Percentiles rank a stretch among this genome's conserved stretches.
phyloP scores from a whole-genome alignment of 2,329 filamentous ascomycete genomes.

The Calonectria crousiana region DNA sequence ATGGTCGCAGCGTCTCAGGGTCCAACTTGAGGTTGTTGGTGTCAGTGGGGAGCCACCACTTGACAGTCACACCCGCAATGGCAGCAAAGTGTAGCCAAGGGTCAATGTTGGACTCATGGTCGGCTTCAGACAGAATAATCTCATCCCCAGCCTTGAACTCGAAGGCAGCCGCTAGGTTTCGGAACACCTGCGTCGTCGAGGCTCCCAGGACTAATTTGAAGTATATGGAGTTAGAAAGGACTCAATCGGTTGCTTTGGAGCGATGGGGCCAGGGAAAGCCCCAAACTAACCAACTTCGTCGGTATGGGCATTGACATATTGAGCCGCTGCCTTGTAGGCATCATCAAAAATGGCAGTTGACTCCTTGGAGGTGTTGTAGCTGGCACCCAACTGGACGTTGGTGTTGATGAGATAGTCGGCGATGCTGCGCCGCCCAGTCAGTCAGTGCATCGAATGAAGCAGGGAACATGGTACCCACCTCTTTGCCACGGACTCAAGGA shows the following conservation, averaged over 20 bases:
- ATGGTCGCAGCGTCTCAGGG: background rate
- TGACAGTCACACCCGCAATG: constrained; percentile 70
- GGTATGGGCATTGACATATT: constrained; percentile 75
- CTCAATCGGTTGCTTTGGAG: background rate
- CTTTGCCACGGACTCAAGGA: constrained; percentile 67
- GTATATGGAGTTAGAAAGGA: constrained; percentile 9
- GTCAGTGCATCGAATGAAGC: constrained; percentile 11
- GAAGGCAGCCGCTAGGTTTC: constrained; percentile 73
- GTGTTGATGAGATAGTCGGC: constrained; percentile 73
- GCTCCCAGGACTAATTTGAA: constrained; percentile 64
- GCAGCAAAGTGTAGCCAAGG: constrained; percentile 78
- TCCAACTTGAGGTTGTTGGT: constrained; percentile 3
- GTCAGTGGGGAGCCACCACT: constrained; percentile 71
- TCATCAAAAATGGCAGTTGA: constrained; percentile 71
- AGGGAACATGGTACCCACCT: background rate
- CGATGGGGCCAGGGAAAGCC: background rate
- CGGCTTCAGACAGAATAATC: constrained; percentile 77
- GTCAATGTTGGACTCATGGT: constrained; percentile 83
- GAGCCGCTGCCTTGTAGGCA: constrained; percentile 74
- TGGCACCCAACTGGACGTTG: constrained; percentile 83
- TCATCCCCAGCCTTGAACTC: constrained; percentile 69
- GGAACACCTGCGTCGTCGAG: constrained; percentile 81
- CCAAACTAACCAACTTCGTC: constrained; percentile 71
- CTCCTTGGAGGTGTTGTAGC: constrained; percentile 70
- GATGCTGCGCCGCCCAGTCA: constrained; percentile 67